phyloP scores from a whole-genome alignment of 163 green algal species.

The Volvox carteri region DNA sequence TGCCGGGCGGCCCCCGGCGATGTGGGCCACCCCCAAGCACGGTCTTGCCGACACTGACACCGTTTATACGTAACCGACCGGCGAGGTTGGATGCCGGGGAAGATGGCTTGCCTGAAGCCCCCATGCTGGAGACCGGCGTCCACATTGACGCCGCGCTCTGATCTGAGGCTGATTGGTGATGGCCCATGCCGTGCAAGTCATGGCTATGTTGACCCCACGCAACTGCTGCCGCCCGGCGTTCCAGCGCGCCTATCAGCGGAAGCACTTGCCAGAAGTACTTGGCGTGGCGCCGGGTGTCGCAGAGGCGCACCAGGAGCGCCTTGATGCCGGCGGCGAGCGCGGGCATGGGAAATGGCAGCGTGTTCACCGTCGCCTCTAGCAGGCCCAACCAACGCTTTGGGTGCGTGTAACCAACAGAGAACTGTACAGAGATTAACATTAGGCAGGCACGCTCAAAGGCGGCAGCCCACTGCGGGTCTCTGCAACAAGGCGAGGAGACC shows the following conservation, averaged over 20 bases:
- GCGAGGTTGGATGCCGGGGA: no score
- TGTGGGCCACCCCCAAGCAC: background rate
- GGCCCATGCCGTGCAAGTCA: background rate
- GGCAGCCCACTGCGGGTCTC: slow-evolving; percentile 29
- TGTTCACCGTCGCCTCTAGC: background rate
- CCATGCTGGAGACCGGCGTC: background rate
- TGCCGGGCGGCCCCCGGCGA: no score
- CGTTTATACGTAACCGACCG: no score
- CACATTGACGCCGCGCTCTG: background rate
- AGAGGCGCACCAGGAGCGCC: slow-evolving; percentile 47
- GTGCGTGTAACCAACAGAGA: slow-evolving; percentile 47
- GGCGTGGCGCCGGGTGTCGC: slow-evolving; percentile 27
- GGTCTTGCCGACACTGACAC: background rate
- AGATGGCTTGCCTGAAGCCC: background rate
- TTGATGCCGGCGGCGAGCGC: slow-evolving; percentile 18
- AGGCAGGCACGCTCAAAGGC: slow-evolving; percentile 52
- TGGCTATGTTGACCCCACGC: background rate
- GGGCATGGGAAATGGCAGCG: slow-evolving; percentile 46
- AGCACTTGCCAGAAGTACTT: slow-evolving; percentile 47
- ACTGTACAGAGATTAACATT: slow-evolving; percentile 40
- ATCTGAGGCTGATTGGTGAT: background rate
- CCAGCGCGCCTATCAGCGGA: slow-evolving; percentile 44
- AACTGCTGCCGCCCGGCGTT: slow-evolving; percentile 8
- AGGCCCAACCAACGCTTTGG: slow-evolving; percentile 44
- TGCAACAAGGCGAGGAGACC: slow-evolving; percentile 20